A percentile compares a stretch with the other conserved stretches of the same genome.
These are phyloP conservation scores for Jatropha curcas DNA, from an alignment of 345 rosid species.

Conservation along the genomic window DNA sequence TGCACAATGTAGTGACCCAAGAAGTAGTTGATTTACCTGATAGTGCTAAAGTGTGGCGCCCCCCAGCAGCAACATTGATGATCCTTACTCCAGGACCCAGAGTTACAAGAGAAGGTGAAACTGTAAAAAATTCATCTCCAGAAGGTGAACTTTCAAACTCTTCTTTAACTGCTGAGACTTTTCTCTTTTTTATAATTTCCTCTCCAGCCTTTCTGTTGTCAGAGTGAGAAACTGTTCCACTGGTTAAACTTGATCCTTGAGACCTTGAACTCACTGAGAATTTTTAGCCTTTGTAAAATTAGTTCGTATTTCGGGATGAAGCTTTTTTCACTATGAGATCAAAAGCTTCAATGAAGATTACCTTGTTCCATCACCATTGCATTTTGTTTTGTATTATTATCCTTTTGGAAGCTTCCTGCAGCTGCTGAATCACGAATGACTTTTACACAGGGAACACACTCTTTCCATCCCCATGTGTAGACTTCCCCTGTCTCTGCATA, in stretches of 20 bases:
- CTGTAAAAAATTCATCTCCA: constrained; percentile 55
- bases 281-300: not conserved
- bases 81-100: constrained; percentile 73
- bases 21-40: constrained; percentile 58
- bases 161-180: constrained; percentile 51
- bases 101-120: constrained; percentile 51
- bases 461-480: constrained; percentile 96
- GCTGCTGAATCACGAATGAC: constrained; percentile 29
- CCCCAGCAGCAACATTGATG: constrained; percentile 73
- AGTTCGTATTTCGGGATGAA: not conserved
- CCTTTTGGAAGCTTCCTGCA: constrained; percentile 45
- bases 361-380: constrained; percentile 48
- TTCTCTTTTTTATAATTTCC: constrained; percentile 58
- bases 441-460: constrained; percentile 68
- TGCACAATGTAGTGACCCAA: constrained; percentile 7
- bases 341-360: constrained; percentile 17
- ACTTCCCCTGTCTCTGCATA: constrained; percentile 64
- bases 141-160: constrained; percentile 45
- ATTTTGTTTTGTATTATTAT: constrained; percentile 42
- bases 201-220: constrained; percentile 49
- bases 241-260: constrained; percentile 32
- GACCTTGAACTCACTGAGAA: constrained; percentile 44
- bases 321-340: not conserved
- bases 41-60: constrained; percentile 74
- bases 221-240: constrained; percentile 28